These are phyloP conservation scores for Trametes polyzona DNA, from an alignment of 1,284 basidiomycete genomes.

Conservation along the genomic window DNA sequence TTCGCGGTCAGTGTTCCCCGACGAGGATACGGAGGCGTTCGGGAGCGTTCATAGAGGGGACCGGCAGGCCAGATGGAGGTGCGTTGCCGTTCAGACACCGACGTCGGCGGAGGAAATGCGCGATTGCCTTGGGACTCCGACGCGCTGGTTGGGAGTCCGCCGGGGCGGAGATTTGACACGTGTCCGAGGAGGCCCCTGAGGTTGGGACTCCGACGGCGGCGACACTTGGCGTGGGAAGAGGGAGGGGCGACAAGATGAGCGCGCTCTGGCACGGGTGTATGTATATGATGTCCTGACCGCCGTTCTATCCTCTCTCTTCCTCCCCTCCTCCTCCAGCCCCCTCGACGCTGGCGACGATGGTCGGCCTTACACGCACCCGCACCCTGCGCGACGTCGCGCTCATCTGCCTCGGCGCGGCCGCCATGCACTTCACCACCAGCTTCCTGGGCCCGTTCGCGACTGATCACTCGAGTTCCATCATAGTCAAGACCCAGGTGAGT, in stretches of 20 bases:
- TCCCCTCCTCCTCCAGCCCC: slow-evolving; percentile 7
- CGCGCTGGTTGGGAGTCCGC: neutral
- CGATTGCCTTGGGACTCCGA: neutral
- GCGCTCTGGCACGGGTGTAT: neutral
- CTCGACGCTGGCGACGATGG: slow-evolving; percentile 15
- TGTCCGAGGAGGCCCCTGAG: too few species aligned
- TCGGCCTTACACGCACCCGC: slow-evolving; percentile 32
- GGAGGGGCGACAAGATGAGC: neutral
- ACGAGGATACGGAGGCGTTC: neutral
- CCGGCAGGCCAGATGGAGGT: neutral
- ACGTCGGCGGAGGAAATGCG: neutral
- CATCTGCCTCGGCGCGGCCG: slow-evolving; percentile 51
- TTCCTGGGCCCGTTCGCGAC: slow-evolving; percentile 38
- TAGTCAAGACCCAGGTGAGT: slow-evolving; percentile 41
- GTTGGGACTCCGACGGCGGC: neutral
- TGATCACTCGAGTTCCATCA: slow-evolving; percentile 37
- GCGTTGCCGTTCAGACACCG: neutral
- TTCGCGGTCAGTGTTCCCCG: neutral
- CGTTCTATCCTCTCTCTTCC: slow-evolving; percentile 3
- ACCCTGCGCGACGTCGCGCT: slow-evolving; percentile 52
- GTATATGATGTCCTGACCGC: slow-evolving; percentile 16
- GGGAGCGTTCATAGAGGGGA: neutral
- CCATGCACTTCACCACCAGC: slow-evolving; percentile 53
- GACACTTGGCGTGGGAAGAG: slow-evolving; percentile 6
- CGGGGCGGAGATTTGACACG: neutral